phyloP scores from a whole-genome alignment of 768 basidiomycete genomes.

The Leccinum subgranulosum region DNA sequence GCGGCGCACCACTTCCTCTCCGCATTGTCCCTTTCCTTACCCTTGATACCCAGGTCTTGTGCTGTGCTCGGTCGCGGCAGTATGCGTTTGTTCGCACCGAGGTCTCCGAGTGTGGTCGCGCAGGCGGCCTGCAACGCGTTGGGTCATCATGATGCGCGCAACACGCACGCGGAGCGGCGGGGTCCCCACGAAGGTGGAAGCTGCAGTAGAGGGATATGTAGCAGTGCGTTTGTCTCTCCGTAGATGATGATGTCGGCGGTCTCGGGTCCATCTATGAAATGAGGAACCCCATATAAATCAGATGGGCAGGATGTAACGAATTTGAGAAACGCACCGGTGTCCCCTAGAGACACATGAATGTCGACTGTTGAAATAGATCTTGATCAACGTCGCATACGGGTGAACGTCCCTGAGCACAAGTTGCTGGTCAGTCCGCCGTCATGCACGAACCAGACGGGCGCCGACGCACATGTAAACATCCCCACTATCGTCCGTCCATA shows the following conservation, averaged over 20 bases:
- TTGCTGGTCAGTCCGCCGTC: background rate
- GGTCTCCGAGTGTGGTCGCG: no score
- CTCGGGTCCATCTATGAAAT: conserved; percentile 56
- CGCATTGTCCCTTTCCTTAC: no score
- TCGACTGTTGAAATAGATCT: conserved; percentile 62
- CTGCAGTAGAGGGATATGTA: conserved; percentile 10
- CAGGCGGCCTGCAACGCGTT: no score
- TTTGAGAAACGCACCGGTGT: conserved; percentile 43
- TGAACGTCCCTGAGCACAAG: conserved; percentile 58
- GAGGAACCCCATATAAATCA: background rate
- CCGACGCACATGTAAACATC: conserved; percentile 45
- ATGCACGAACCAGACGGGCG: background rate
- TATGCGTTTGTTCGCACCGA: no score
- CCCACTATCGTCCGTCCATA: conserved; percentile 59
- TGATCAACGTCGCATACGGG: conserved; percentile 56
- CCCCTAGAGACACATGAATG: conserved; percentile 67
- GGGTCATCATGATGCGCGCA: conserved; percentile 23
- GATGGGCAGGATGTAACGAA: background rate
- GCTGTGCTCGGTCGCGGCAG: no score
- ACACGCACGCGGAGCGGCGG: conserved; percentile 43
- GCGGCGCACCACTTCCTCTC: no score
- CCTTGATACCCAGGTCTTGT: no score
- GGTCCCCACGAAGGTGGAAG: conserved; percentile 20
- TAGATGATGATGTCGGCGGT: conserved; percentile 65
- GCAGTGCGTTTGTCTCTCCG: conserved; percentile 32